Conservation (phyloP, 345 rosid genomes). For the Hibiscus tridactylites region DNA sequence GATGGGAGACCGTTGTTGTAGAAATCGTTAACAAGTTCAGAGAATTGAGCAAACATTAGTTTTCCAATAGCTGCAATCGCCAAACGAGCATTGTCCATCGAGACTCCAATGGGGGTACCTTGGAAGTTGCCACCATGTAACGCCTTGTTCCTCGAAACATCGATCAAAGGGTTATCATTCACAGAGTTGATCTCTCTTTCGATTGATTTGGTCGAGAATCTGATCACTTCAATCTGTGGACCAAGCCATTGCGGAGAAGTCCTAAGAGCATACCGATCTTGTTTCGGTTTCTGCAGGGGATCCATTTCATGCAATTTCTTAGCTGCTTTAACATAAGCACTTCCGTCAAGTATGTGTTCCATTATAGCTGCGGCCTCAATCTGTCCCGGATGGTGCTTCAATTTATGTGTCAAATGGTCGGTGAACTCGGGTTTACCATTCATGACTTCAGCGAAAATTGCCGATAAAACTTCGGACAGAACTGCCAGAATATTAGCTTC, state of each 20-base stretch:
- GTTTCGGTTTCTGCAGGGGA: conserved; percentile 48
- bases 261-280: conserved; percentile 44
- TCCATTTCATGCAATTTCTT: conserved; percentile 38
- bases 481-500: conserved; percentile 33
- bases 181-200: conserved; percentile 52
- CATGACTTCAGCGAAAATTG: conserved; percentile 46
- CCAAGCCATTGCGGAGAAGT: conserved; percentile 60
- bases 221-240: conserved; percentile 46
- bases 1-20: conserved; percentile 77
- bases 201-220: conserved; percentile 37
- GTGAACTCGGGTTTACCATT: conserved; percentile 46
- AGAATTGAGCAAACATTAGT: conserved; percentile 52
- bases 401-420: conserved; percentile 44
- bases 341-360: conserved; percentile 45
- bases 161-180: conserved; percentile 62
- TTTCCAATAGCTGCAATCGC: conserved; percentile 46
- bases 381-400: conserved; percentile 56
- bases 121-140: conserved; percentile 67
- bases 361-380: conserved; percentile 54
- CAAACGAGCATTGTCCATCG: conserved; percentile 44
- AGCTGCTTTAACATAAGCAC: conserved; percentile 35
- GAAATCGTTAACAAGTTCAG: conserved; percentile 62
- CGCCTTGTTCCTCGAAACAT: conserved; percentile 62
- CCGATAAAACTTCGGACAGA: conserved; percentile 37
- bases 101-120: conserved; percentile 52